A percentile compares a stretch with the other conserved stretches of the same genome.
These are phyloP conservation scores for Crotalaria pallida DNA, from an alignment of 306 rosid genomes.

Conservation along the genomic window DNA sequence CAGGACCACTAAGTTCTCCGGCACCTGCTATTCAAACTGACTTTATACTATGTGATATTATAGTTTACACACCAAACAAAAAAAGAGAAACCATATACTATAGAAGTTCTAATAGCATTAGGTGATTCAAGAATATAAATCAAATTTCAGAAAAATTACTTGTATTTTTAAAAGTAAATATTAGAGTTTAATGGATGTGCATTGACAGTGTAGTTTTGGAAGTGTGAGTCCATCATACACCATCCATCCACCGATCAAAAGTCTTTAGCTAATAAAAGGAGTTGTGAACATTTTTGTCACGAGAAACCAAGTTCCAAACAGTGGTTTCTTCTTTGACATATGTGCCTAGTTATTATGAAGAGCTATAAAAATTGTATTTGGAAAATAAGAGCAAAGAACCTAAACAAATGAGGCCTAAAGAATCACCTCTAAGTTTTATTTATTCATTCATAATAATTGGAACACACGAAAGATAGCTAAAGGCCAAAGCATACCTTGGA, in stretches of 20 bases:
- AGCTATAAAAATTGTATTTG: background rate
- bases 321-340: background rate
- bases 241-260: too few species aligned
- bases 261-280: background rate
- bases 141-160: background rate
- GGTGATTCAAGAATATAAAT: background rate
- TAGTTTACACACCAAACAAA: background rate
- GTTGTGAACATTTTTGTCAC: too few species aligned
- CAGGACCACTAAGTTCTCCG: constrained; percentile 33
- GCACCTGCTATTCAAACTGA: constrained; percentile 28
- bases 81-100: background rate
- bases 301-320: background rate
- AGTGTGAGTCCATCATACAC: too few species aligned
- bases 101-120: background rate
- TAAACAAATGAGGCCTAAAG: background rate
- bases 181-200: too few species aligned
- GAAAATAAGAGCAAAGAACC: background rate
- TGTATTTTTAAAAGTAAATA: too few species aligned
- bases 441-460: background rate
- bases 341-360: background rate
- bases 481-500: constrained; percentile 28
- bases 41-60: background rate
- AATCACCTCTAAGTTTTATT: background rate
- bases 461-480: background rate
- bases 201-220: too few species aligned